Base-by-base conservation (phyloP, 2,329 filamentous ascomycete genomes). In the Trichoderma simmonsii region DNA sequence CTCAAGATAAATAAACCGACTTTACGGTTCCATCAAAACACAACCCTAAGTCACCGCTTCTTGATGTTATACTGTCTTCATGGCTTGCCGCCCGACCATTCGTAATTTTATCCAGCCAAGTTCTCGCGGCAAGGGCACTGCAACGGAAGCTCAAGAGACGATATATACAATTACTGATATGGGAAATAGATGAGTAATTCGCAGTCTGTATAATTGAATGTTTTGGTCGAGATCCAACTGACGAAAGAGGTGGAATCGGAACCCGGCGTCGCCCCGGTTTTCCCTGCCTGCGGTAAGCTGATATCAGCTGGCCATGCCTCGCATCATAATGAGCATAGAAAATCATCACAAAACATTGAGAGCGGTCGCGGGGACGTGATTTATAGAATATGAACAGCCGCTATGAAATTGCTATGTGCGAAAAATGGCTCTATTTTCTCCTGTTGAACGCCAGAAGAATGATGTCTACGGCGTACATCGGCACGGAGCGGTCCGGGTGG, bases 401-500 rank as follows among this genome's bases (percentile, higher is more conserved):
- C 15, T 34, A 54, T 15, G 28, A 26, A 65, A 51, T 24, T 14
- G 5, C 8, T 15, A 12, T 36, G 32, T 24, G 30, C 11, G 6
- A 2, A 61, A 61, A 1, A 34, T 36, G n/a, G 21, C 48, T 24
- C 1, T 54, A 51, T 54, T 6, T 54, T 24, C n/a, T 24, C 43
- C 21, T 54, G n/a, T 54, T 11, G 21, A 24, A 12, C 24, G 48
- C 48, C 48, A 54, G 18, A 15, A 32, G 26, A 30, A 12, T 36
- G 32, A 34, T 15, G 9, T 18, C 18, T 48, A 15, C 36, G 36
- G 64, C 24, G 64, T 24, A 15, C 7, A 26, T 39, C 64, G 51
- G 51, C 64, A 59, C 64, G 64, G 64, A 67, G 64, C 64, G 51
- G 32, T 59, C 51, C 64, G 51, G 64, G 64, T 67, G 51, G 64